These are phyloP conservation scores for Macrocybe sp. DNA, from an alignment of 1,284 basidiomycete species.

Conservation along the genomic window DNA sequence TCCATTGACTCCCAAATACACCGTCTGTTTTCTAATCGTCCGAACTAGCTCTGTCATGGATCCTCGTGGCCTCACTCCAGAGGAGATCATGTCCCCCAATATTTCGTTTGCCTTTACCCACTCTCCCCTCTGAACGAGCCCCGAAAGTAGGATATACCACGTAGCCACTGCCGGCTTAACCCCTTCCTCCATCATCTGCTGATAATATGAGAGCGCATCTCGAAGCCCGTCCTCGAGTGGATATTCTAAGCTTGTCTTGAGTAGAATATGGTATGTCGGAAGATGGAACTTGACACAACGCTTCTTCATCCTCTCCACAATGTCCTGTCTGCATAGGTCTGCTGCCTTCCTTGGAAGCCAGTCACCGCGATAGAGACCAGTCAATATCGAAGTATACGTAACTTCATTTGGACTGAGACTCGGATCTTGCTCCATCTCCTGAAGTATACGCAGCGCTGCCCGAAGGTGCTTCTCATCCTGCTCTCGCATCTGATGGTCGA, in stretches of 20 bases:
- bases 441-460: slow-evolving; percentile 61
- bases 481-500: slow-evolving; percentile 62
- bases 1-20: slow-evolving; percentile 11
- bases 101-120: slow-evolving; percentile 58
- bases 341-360: slow-evolving; percentile 40
- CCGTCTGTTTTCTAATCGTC: slow-evolving; percentile 25
- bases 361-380: slow-evolving; percentile 49
- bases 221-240: slow-evolving; percentile 41
- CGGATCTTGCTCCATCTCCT: slow-evolving; percentile 63
- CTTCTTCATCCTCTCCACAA: slow-evolving; percentile 57
- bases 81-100: slow-evolving; percentile 50
- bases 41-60: slow-evolving; percentile 29
- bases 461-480: slow-evolving; percentile 48
- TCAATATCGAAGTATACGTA: slow-evolving; percentile 69
- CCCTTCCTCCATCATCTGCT: slow-evolving; percentile 53
- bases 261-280: slow-evolving; percentile 70
- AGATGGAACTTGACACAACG: slow-evolving; percentile 49
- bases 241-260: slow-evolving; percentile 57
- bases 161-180: slow-evolving; percentile 56
- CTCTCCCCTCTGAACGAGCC: slow-evolving; percentile 48
- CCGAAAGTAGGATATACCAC: slow-evolving; percentile 70
- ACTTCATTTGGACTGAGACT: slow-evolving; percentile 59
- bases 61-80: slow-evolving; percentile 28
- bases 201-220: slow-evolving; percentile 58
- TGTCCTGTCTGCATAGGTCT: slow-evolving; percentile 41